Evolutionary conservation across 1,284 basidiomycete genomes (phyloP), one percentile per base, ranked within the genome.

Genomic region (Papiliotrema laurentii): DNA sequence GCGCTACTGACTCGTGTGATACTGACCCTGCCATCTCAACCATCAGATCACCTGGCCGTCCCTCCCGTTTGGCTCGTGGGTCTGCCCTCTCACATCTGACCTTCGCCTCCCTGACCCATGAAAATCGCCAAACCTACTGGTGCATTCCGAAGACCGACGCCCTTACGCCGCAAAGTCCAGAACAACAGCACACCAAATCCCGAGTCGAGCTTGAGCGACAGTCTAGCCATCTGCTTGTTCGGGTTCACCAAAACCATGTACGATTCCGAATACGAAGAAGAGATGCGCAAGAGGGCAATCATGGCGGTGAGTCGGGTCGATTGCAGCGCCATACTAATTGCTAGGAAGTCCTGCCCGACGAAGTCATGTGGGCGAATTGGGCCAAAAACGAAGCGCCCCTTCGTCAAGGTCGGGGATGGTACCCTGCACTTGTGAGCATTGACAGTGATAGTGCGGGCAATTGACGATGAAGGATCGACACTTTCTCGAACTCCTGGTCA

Each of bases 401-500:
- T 3, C 53, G 69, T 22, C 60, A 69, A 57, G 69, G 67, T 1
- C 48, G 66, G 50, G 69, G 69, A 25, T 71, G 67, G 61, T 66
- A 66, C 49, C 69, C 69, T 26, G 51, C 58, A 22, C 51, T 71
- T 27, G 63, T 66, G 24, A 53, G 63, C 51, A n/a, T 7, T 25
- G 13, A 13, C 19, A 13, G n/a, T 26, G 21, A 2, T 16, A 31
- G n/a, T 40, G 11, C 24, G 25, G 14, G 30, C 30, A 33, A 31
- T 18, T 19, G 11, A 22, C 34, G 31, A 24, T 28, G 31, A 44
- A 66, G 63, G 69, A 71, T 52, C 64, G 66, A 2, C 66, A 67
- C 45, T 71, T 71, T 38, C 61, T 71, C 19, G 68, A 71, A 52
- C 61, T 71, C 19, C 58, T 71, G 9, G 69, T 71, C 26, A 63